Base-by-base conservation (phyloP, 768 basidiomycete genomes). In the Kwoniella sp. region DNA sequence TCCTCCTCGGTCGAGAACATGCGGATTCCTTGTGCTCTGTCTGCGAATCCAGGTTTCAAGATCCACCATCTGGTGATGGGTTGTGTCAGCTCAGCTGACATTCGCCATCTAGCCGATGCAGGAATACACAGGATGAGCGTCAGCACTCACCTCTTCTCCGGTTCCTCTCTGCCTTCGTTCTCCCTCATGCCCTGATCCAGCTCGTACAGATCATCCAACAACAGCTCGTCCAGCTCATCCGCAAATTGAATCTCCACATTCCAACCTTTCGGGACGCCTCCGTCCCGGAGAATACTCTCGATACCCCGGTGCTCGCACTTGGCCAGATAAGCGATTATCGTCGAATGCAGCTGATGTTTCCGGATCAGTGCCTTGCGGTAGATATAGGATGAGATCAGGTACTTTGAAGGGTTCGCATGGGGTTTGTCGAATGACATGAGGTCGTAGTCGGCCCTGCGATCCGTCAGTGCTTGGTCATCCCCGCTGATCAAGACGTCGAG, bases 41-140 rank as follows among this genome's bases (percentile, higher is more conserved):
- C 92, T 1, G 91, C 86, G 88, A 99, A 93, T 15, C 90, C 89
- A 39, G 95, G 92, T 76, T 99, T 99, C 45, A 99, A 76, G 56
- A 99, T 93, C 81, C 85, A 98, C 93, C 93, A 96, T 43, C 69
- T 72, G 23, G 14, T 36, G n/a, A n/a, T 38, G 15, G 15, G 12
- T 5, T 5, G 26, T n/a, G 17, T 45, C 28, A 45, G 26, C 22
- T 11, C n/a, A n/a, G 23, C 22, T 11, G 19, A 43, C 22, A 43
- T 11, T n/a, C 22, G n/a, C 41, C 14, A 8, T 26, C 4, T 27
- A 45, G 23, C 10, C 19, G 28, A 31, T 26, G 15, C 14, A 29
- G 11, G 3, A 46, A 17, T 45, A 4, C 38, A 19, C 17, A 26
- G 17, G 23, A 38, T 8, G 22, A 7, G 31, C 25, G 9, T 11